Evolutionary conservation across 768 basidiomycete genomes (phyloP).

Genomic region (Tylopilus sp.): DNA sequence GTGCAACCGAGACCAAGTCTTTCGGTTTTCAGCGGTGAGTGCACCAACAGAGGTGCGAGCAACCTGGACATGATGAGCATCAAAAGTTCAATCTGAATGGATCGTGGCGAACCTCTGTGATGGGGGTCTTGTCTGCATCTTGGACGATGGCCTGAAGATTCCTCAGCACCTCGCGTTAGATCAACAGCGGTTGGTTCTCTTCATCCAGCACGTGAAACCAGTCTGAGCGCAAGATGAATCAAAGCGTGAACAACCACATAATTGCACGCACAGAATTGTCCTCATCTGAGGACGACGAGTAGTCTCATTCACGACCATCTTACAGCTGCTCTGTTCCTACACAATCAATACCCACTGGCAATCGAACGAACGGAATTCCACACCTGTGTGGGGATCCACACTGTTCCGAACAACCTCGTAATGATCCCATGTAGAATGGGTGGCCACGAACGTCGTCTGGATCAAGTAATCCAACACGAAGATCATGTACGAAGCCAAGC

Average conservation of each 20-base stretch:
- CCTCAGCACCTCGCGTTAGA: slow-evolving; percentile 83
- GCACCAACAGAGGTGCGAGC: slow-evolving; percentile 85
- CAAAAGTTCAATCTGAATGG: too few relatives aligned
- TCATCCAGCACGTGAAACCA: slow-evolving; percentile 95
- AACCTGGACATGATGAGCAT: slow-evolving; percentile 41
- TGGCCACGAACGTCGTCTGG: slow-evolving; percentile 78
- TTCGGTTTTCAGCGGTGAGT: slow-evolving; percentile 90
- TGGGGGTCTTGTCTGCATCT: slow-evolving; percentile 85
- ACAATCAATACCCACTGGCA: neutral
- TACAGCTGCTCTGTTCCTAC: slow-evolving; percentile 66
- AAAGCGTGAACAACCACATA: neutral
- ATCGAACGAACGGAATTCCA: neutral
- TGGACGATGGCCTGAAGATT: slow-evolving; percentile 87
- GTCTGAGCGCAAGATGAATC: slow-evolving; percentile 37
- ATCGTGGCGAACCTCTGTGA: slow-evolving; percentile 47
- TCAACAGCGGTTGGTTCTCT: slow-evolving; percentile 75
- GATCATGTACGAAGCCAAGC: slow-evolving; percentile 91
- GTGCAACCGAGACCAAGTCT: slow-evolving; percentile 83
- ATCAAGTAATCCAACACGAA: slow-evolving; percentile 75
- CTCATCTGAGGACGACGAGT: slow-evolving; percentile 86
- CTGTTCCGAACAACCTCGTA: slow-evolving; percentile 88
- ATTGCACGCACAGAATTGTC: slow-evolving; percentile 79
- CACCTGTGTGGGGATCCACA: slow-evolving; percentile 87
- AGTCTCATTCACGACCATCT: slow-evolving; percentile 71
- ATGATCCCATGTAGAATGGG: slow-evolving; percentile 92